Base-by-base conservation (phyloP, 345 rosid genomes). In the Cochlearia excelsa region DNA sequence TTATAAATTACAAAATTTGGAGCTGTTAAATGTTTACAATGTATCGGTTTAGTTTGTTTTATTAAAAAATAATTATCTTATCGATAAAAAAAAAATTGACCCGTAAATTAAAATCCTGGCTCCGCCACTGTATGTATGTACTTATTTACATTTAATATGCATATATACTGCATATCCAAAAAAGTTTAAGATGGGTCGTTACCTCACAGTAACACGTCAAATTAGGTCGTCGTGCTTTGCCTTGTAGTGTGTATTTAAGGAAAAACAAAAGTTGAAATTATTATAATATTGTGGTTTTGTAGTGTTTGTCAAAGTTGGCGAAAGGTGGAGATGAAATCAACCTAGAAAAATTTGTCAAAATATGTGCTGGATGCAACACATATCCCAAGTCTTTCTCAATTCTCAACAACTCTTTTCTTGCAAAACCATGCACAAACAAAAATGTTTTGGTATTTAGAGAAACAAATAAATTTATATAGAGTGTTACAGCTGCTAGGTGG, bases 271-370 rank as follows among this genome's bases (percentile, higher is more conserved):
- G 51, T 31, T 46, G 48, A 46, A 46, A 16, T 16, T 16, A 16
- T 16, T 60, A 53, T 31, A 37, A 6, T 47, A 54, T 59, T 69
- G 63, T 61, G 42, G 41, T 54, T 61, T 47, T 30, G 73, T 46
- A 28, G 23, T 54, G 50, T n/a, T 70, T 63, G 74, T 70, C 74
- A 63, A 70, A 70, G 74, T 70, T 70, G 74, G 74, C 65, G 74
- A 62, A 70, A 70, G 69, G 74, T 70, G 54, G 64, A 55, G 64
- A 63, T 38, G 59, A 63, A 63, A 63, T 70, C 43, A 30, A 56
- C 68, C 65, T 16, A 16, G 51, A 49, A 61, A 47, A 9, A 4
- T 16, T 33, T 61, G 52, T 61, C 41, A 61, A 69, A 63, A 7
- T 26, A 33, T 69, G 40, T 62, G 74, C 69, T 70, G 74, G 59